Evolutionary conservation across 768 basidiomycete species (phyloP), one percentile per base, ranked within the genome.

Genomic region (Suillus occidentalis): DNA sequence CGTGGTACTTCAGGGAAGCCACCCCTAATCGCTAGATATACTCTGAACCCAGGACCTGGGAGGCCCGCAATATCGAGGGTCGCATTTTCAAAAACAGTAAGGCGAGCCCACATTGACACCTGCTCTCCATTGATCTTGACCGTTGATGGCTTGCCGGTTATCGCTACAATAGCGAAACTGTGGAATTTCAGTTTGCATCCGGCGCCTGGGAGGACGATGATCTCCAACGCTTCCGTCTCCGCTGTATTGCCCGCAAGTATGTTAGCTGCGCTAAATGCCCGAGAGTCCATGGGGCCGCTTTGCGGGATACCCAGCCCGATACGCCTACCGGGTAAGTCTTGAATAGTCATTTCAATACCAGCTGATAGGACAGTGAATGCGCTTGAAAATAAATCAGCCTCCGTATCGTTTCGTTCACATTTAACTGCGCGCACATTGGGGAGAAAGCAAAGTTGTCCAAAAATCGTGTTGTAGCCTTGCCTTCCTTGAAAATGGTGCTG

Each of bases 281-380:
- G 70, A 12, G 78, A 64, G 69, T 91, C 90, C 85, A 89, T 87
- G 0, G 88, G 85, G 0, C 89, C 89, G 65, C 85, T 84, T 16
- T 76, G 80, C 0, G 90, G 90, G 3, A 90, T 81, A 2, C 89
- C 89, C 39, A 83, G 74, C 1, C 86, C 84, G 0, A 84, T 78
- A 0, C 69, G 70, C 1, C 88, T 81, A 0, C 85, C 85, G 0
- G 86, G 85, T 22, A 84, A 80, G 67, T 88, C 87, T 68, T 89
- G 88, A 0, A 89, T 75, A 0, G 84, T 83, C 10, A 82, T 81
- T 43, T 88, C 86, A 8, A 89, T 75, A 0, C 88, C 87, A 3
- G 83, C 77, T 2, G 81, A 79, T 5, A 87, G 53, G 5, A 90
- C 82, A 25, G 85, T 85, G 61, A 90, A 71, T 2, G 82, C 84